Base-by-base conservation (phyloP, 2,329 filamentous ascomycete genomes). In the Massarina eburnea region DNA sequence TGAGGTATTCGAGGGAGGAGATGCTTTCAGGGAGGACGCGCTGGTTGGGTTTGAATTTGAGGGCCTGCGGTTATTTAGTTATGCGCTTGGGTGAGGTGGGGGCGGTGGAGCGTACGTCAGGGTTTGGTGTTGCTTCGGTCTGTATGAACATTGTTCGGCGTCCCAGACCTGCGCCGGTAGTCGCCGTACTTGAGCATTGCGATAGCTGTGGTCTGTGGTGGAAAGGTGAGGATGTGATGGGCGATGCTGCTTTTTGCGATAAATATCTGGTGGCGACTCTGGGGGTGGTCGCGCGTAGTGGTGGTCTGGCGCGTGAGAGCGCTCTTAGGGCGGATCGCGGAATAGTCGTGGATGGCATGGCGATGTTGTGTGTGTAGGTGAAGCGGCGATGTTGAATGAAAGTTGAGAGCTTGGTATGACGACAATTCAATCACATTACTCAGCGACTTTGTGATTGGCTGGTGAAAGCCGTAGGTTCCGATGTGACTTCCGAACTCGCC, bases 11-110 rank as follows among this genome's bases (percentile, higher is more conserved):
- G 68, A 97, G 80, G 2, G 86, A 83, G 6, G 81, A 74, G 52
- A 96, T 77, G 41, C 76, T 77, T 55, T 86, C 79, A 18, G 94
- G 92, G 1, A 99, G 81, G 41, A 99, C 84, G 30, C 82, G 82
- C 71, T 90, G 85, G 73, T 96, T 96, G 2, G 94, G 94, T 30
- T 95, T 81, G 74, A 99, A 99, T 75, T 99, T 99, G 64, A 97
- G 80, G 26, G 91, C 80, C 78, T 75, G 46, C 18, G 6, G 17
- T 33, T 36, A 7, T 40, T 30, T 26, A 29, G 32, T 19, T 21
- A 3, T 19, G 18, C 14, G 30, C 18, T 33, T 29, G 30, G 22
- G 12, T 12, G 35, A 14, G 8, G 12, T 8, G 15, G 17, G 26
- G 19, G 21, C 15, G 5, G 8, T 15, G 15, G 17, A 22, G 17